A percentile compares a stretch with the other conserved stretches of the same genome.
phyloP scores from a whole-genome alignment of 352 stramenopile species.

The Pythium phragmitis region DNA sequence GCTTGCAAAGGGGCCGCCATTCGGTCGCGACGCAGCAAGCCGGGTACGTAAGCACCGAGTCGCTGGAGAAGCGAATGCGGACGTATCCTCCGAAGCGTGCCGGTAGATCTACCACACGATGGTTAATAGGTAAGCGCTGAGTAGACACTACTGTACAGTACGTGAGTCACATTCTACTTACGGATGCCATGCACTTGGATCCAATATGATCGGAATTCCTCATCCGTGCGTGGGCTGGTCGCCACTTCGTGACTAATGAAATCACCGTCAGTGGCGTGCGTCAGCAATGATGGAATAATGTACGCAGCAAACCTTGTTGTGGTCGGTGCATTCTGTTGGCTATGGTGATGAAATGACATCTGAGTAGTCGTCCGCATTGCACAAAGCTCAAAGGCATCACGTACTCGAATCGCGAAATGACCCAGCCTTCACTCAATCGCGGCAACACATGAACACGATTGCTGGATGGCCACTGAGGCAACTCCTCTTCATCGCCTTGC shows the following conservation, averaged over 20 bases:
- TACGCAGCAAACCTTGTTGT: neutral
- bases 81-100: constrained; percentile 40
- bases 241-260: neutral
- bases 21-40: constrained; percentile 39
- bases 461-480: neutral
- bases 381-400: neutral
- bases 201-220: constrained; percentile 42
- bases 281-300: neutral
- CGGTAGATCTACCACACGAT: constrained; percentile 26
- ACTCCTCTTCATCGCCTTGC: neutral
- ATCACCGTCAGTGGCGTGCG: neutral
- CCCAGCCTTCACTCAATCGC: constrained; percentile 25
- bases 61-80: constrained; percentile 35
- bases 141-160: neutral
- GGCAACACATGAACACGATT: constrained; percentile 14
- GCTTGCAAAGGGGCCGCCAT: constrained; percentile 36
- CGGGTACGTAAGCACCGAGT: constrained; percentile 38
- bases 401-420: constrained; percentile 31
- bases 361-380: neutral
- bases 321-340: neutral
- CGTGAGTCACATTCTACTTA: constrained; percentile 16
- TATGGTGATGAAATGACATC: neutral
- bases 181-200: constrained; percentile 37
- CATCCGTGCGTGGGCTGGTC: constrained; percentile 25
- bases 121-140: neutral